Evolutionary conservation across 108 stramenopile genomes (phyloP), one percentile per base, ranked within the genome.

Genomic region (Seminavis robusta): DNA sequence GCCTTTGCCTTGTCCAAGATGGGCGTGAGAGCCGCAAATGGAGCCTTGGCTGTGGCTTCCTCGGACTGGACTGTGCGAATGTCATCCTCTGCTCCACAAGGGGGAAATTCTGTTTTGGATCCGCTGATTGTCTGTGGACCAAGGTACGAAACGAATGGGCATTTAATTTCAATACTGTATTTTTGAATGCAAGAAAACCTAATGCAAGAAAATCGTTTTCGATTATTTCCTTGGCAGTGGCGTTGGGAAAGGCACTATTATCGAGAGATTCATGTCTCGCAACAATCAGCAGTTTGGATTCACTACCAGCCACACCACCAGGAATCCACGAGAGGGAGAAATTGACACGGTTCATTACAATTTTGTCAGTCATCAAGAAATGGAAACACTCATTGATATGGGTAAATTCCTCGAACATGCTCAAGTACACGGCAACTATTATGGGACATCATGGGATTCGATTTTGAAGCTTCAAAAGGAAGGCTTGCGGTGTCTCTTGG

Each of bases 381-480:
- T 51, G 50, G 21, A 57, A 56, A 1, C 40, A 33, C 25, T 43
- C 33, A 55, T 56, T 53, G 47, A 10, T 15, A 13, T 60, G 15
- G 54, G 63, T 19, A 7, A 74, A 32, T 98, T 96, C 58, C 42
- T 99, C 17, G 97, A 99, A 76, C 57, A 77, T 53, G 98, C 98
- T 1, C 48, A 97, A 48, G 98, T 99, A 9, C 98, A 99, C 73
- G 95, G 93, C 25, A 98, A 97, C 70, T 63, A 80, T 8, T 99
- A 99, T 71, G 98, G 98, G 13, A 99, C 98, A n/a, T 76, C 74
- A 47, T 70, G 84, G 36, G 67, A 83, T 15, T 66, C 92, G 0
- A 61, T 99, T 28, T 27, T 61, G 28, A 55, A 69, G 52, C 88
- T 95, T 3, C 63, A 71, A 39, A 44, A 61, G 20, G 34, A 50